These are phyloP conservation scores for Fusarium nurragi DNA, from an alignment of 2,329 filamentous ascomycete genomes.

Conservation along the genomic window DNA sequence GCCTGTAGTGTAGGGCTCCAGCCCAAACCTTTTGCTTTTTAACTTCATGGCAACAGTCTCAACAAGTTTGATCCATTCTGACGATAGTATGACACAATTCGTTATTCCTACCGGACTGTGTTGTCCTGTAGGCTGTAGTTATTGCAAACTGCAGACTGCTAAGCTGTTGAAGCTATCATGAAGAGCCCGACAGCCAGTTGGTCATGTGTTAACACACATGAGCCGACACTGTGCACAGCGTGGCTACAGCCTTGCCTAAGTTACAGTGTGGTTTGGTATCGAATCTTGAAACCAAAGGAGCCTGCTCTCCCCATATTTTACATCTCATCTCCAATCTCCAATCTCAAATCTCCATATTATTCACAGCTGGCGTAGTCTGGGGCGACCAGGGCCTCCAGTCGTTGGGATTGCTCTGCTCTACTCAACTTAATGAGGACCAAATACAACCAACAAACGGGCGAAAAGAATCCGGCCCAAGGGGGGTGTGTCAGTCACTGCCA, in stretches of 20 bases:
- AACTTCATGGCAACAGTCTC: not conserved
- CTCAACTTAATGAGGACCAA: conserved; percentile 6
- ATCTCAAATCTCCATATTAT: not conserved
- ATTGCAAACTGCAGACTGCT: not conserved
- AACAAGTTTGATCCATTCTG: not conserved
- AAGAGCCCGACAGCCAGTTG: not conserved
- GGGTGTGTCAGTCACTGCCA: conserved; percentile 19
- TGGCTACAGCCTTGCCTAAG: conserved; percentile 11
- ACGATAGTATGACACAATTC: not conserved
- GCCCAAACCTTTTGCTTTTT: not conserved
- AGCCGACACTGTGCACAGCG: conserved; percentile 21
- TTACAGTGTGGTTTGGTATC: not conserved
- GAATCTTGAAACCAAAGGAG: conserved; percentile 8
- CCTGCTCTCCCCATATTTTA: conserved; percentile 18
- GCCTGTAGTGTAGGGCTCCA: conserved; percentile 10
- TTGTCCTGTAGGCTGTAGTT: no score
- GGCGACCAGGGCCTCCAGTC: conserved; percentile 30
- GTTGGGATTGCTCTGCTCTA: conserved; percentile 27
- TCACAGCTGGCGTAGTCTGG: conserved; percentile 24
- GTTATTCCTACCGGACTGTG: not conserved
- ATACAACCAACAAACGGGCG: conserved; percentile 18
- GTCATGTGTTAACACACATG: conserved; percentile 6
- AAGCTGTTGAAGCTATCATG: not conserved
- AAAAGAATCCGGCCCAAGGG: conserved; percentile 44
- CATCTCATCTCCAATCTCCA: conserved; percentile 18